Percentiles rank a stretch among this genome's conserved stretches.
Conservation (phyloP, 108 stramenopile species). For the Thalassiosira profunda region DNA sequence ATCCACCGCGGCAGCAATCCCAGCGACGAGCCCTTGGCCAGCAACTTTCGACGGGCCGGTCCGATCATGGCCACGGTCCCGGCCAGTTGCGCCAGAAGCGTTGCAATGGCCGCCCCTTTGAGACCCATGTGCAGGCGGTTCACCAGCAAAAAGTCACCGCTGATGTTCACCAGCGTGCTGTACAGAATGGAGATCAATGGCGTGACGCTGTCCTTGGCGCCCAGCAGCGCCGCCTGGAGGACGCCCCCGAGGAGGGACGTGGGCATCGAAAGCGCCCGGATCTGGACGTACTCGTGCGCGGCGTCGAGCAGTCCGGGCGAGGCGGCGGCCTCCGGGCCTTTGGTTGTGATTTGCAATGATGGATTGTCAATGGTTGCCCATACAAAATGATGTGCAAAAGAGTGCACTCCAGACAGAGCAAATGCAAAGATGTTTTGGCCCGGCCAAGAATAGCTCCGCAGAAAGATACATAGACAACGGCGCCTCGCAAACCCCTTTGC, state of each 20-base stretch:
- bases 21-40: constrained; percentile 29
- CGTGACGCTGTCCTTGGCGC: constrained; percentile 88
- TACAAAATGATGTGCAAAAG: too few relatives aligned
- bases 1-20: constrained; percentile 27
- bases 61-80: constrained; percentile 73
- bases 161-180: constrained; percentile 72
- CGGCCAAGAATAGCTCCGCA: too few relatives aligned
- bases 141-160: constrained; percentile 81
- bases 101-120: constrained; percentile 86
- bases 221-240: constrained; percentile 80
- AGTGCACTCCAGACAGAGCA: too few relatives aligned
- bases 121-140: constrained; percentile 69
- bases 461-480: too few relatives aligned
- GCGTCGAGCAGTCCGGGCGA: constrained; percentile 75
- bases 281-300: constrained; percentile 82
- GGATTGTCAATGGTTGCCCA: too few relatives aligned
- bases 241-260: constrained; percentile 81
- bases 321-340: constrained; percentile 65
- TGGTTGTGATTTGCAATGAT: neutral
- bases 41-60: constrained; percentile 64
- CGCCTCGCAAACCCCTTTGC: too few relatives aligned
- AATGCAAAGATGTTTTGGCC: neutral
- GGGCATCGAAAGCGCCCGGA: constrained; percentile 87
- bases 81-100: constrained; percentile 72
- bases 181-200: constrained; percentile 80